Conservation (phyloP, 495 filamentous ascomycete species). For the Xylaria sp. region DNA sequence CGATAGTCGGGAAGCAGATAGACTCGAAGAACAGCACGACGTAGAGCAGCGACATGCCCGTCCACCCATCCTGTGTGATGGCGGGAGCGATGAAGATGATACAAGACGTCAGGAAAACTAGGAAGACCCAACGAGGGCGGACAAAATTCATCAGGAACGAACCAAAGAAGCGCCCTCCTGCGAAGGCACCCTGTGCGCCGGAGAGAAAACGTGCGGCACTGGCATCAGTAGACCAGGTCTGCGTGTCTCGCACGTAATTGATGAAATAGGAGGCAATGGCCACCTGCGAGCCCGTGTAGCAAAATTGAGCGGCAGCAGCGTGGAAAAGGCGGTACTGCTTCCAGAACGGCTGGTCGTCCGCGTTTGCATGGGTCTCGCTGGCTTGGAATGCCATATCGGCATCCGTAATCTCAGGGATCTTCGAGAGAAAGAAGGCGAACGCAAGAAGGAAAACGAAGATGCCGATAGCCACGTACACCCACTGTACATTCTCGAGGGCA, state of each 20-base stretch:
- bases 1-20: conserved; percentile 73
- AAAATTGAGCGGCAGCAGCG: conserved; percentile 72
- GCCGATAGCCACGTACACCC: conserved; percentile 77
- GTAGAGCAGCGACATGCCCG: conserved; percentile 64
- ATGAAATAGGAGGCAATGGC: conserved; percentile 62
- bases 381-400: conserved; percentile 70
- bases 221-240: conserved; percentile 33
- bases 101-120: conserved; percentile 54
- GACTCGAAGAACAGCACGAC: conserved; percentile 73
- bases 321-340: conserved; percentile 73
- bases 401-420: conserved; percentile 76
- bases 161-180: conserved; percentile 69
- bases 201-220: conserved; percentile 57
- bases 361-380: conserved; percentile 45
- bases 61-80: conserved; percentile 58
- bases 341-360: conserved; percentile 59
- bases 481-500: conserved; percentile 68
- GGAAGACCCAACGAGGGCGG: conserved; percentile 61
- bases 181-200: conserved; percentile 70
- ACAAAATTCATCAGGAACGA: conserved; percentile 57
- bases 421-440: conserved; percentile 67
- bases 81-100: conserved; percentile 66
- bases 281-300: conserved; percentile 73
- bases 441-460: conserved; percentile 71
- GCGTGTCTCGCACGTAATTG: conserved; percentile 48